These are phyloP conservation scores for Aureobasidium uvarum DNA, from an alignment of 2,329 filamentous ascomycete genomes.

Conservation along the genomic window DNA sequence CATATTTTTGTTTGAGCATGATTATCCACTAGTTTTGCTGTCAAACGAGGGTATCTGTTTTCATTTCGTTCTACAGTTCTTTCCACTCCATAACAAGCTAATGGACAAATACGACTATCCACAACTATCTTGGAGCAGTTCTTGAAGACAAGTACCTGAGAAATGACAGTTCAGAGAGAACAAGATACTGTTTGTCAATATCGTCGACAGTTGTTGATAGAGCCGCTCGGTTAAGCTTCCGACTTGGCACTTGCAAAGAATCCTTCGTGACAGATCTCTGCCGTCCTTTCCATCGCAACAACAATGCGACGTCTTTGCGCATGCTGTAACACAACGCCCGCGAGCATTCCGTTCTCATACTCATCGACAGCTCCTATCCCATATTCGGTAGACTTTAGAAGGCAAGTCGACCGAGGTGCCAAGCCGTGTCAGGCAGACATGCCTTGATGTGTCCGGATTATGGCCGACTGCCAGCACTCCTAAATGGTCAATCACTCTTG, in stretches of 20 bases:
- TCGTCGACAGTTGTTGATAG: not conserved
- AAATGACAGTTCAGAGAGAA: no score
- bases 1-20: not conserved
- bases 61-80: no score
- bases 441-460: not conserved
- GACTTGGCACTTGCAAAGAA: not conserved
- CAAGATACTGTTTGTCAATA: no score
- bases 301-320: not conserved
- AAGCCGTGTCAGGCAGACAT: not conserved
- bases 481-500: not conserved
- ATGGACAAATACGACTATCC: no score
- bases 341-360: no score
- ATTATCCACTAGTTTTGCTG: not conserved
- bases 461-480: not conserved
- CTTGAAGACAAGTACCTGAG: no score
- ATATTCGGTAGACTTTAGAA: not conserved
- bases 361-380: no score
- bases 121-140: no score
- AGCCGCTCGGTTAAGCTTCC: not conserved
- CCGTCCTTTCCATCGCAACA: not conserved
- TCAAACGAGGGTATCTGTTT: no score
- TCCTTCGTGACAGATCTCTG: not conserved
- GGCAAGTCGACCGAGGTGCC: not conserved
- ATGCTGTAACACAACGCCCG: not conserved
- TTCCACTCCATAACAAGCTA: no score